Base-by-base conservation (phyloP, 163 green algal species). In the Chlamydomonas reinhardtii region DNA sequence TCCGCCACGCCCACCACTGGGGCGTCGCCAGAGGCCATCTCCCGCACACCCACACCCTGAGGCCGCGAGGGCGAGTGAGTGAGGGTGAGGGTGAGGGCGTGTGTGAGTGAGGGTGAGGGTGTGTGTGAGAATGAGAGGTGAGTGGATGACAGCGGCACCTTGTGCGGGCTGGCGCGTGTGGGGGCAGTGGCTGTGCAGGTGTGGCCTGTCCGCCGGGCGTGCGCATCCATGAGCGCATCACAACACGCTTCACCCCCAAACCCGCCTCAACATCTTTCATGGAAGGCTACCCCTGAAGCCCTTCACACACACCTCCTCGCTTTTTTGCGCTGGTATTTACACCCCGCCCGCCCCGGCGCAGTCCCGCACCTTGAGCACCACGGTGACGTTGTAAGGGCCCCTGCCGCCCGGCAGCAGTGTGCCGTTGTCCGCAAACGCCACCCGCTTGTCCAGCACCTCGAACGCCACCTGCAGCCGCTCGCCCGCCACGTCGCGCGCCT, bases 1-100 rank as follows among this genome's bases (percentile, higher is more conserved):
- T 97, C 92, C 11, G 90, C 91, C 75, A 97, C 92, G 16, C 96
- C 97, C 71, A 99, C 97, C 17, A 98, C 95, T 14, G 96, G 96
- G 64, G 92, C 74, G 12, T 94, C 88, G 4, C 95, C 97, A 6
- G 89, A 78, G 27, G 94, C 94, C 95, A 98, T 98, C 80, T 97
- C 94, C 20, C 80, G 64, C 9, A 92, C 78, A 25, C 95, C 94
- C 29, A 97, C 93, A 29, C 95, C 95, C 87, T 94, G 88, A 20
- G 68, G 34, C n/a, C n/a, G n/a, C n/a, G n/a, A n/a, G 32, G 69
- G 27, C 14, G 35, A 17, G 32, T n/a, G 39, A 37, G 27, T 17
- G 62, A 4, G 61, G 24, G 25, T 66, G 24, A 31, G 61, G 61
- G 12, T 24, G 24, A 54, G 17, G 32, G 69, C 19, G 32, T n/a